Evolutionary conservation across 208 protist species (phyloP).

Genomic region (Blechomonas ayalai): DNA sequence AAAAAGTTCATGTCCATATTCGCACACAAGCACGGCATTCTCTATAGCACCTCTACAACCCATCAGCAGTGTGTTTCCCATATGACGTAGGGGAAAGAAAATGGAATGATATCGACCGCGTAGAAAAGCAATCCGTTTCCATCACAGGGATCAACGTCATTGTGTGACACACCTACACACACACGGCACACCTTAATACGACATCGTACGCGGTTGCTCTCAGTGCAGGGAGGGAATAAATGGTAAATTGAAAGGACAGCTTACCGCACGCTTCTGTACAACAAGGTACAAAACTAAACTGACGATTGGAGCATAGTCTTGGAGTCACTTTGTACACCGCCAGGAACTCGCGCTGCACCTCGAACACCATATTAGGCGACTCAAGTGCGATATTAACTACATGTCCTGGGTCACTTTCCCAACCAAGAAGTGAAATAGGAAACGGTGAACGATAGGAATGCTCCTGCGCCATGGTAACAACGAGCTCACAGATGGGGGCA

Average conservation of each 20-base stretch:
- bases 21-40: too few relatives aligned
- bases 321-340: constrained; percentile 17
- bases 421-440: constrained; percentile 25
- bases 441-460: constrained; percentile 7
- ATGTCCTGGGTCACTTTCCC: constrained; percentile 1
- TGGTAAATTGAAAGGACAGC: too few relatives aligned
- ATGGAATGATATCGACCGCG: not conserved
- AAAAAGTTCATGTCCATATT: not conserved
- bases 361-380: constrained; percentile 9
- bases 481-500: constrained; percentile 9
- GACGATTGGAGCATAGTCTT: constrained; percentile 7
- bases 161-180: too few relatives aligned
- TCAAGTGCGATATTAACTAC: constrained; percentile 4
- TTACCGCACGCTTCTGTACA: too few relatives aligned
- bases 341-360: constrained; percentile 19
- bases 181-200: not conserved
- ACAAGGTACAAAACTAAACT: constrained; percentile 9
- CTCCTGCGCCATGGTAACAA: constrained; percentile 42
- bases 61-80: too few relatives aligned
- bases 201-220: not conserved
- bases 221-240: too few relatives aligned
- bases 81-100: too few relatives aligned
- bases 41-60: too few relatives aligned
- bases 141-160: not conserved
- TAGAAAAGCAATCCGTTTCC: not conserved